Conservation (phyloP, 805 yeast species). For the Cyberlindnera xishuangbannaensis region DNA sequence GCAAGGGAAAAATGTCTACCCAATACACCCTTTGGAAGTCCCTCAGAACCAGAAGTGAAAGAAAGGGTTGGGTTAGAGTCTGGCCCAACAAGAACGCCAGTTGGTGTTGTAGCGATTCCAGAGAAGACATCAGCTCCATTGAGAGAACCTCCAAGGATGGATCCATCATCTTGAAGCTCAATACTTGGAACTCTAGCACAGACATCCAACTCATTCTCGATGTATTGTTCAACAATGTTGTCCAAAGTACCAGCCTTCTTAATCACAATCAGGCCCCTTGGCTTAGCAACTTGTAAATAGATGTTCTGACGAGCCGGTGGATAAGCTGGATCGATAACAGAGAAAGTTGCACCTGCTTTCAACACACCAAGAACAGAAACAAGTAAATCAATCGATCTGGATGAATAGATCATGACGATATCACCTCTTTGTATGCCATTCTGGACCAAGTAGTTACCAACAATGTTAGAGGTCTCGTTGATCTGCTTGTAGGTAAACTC, state of each 20-base stretch:
- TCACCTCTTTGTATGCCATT: conserved; percentile 88
- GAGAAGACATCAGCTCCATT: conserved; percentile 40
- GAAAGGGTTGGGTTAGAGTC: conserved; percentile 96
- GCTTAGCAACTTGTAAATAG: conserved; percentile 89
- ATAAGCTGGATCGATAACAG: conserved; percentile 98
- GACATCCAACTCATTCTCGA: conserved; percentile 65
- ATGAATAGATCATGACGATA: conserved; percentile 95
- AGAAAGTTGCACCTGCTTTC: conserved; percentile 98
- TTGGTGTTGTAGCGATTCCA: conserved; percentile 46
- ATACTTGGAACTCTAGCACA: conserved; percentile 70
- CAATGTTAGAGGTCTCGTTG: conserved; percentile 86
- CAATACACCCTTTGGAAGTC: conserved; percentile 96
- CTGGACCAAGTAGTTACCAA: conserved; percentile 79
- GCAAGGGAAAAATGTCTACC: conserved; percentile 97
- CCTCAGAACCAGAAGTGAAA: conserved; percentile 97
- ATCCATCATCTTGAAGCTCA: conserved; percentile 71
- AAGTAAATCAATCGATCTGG: conserved; percentile 94
- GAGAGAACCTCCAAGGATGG: conserved; percentile 52
- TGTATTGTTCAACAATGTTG: conserved; percentile 71
- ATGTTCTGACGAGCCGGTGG: conserved; percentile 97
- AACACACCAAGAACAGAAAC: conserved; percentile 96
- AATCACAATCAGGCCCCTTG: conserved; percentile 83
- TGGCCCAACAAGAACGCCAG: conserved; percentile 94
- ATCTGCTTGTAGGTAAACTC: conserved; percentile 82
- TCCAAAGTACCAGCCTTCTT: conserved; percentile 85